Base-by-base conservation (phyloP, 257 asterid genomes). In the Jasminum sambac region DNA sequence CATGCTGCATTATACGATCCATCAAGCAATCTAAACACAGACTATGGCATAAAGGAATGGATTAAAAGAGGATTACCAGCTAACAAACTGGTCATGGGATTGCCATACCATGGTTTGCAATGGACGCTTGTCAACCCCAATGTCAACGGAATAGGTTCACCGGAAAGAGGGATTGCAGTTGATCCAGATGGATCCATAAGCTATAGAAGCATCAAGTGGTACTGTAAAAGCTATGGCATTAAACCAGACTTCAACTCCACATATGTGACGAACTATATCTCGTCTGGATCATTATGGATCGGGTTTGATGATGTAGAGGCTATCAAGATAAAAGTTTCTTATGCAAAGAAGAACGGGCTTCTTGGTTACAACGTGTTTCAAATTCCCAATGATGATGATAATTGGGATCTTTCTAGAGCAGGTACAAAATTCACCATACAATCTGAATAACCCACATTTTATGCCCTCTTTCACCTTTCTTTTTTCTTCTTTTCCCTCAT, bases 61-160 rank as follows among this genome's bases (percentile, higher is more conserved):
- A 74, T 80, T 34, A 74, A 17, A 37, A 59, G 64, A 30, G 84
- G 87, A 43, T 59, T 83, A 23, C 84, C 84, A 24, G 76, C 83
- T 13, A 76, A 75, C 59, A 77, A 80, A 71, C 60, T 80, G 16
- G 83, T 80, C 16, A 40, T 83, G 14, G 87, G 87, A 17, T 41
- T 83, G 68, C 75, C 84, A 12, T 83, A 64, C 77, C 78, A 83
- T 66, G 87, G 87, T 40, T 83, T 74, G 69, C 81, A 81, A 0
- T 83, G 88, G 88, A 78, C 78, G 5, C 82, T 83, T 7, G 69
- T 21, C 43, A 66, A 83, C 67, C 72, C 88, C 23, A 59, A 64
- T 10, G 23, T 67, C 44, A 67, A 78, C 48, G 68, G 36, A 0
- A 10, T 80, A 13, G 75, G 84, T 3, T 66, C 85, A 8, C 81